Conservation (phyloP, 1,139 yeast genomes). For the Yamadazyma friedrichii region DNA sequence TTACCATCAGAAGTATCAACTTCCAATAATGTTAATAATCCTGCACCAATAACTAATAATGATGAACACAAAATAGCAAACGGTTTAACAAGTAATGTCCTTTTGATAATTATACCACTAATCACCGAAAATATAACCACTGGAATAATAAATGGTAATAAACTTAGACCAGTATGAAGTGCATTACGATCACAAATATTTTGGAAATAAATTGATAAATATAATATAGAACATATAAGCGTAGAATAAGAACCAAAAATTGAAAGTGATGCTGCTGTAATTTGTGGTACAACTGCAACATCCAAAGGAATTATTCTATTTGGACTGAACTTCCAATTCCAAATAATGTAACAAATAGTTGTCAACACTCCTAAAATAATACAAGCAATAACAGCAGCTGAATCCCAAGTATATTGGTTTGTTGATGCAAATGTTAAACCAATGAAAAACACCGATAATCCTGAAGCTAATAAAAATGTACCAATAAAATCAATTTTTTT, state of each 20-base stretch:
- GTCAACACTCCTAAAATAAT: constrained; percentile 43
- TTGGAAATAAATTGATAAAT: constrained; percentile 38
- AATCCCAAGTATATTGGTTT: constrained; percentile 48
- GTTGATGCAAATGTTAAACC: constrained; percentile 43
- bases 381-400: constrained; percentile 48
- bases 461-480: constrained; percentile 42
- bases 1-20: constrained; percentile 25
- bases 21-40: constrained; percentile 29
- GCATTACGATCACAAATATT: constrained; percentile 31
- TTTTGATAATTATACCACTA: constrained; percentile 30
- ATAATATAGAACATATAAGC: constrained; percentile 27
- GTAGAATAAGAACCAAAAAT: constrained; percentile 23
- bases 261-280: constrained; percentile 22
- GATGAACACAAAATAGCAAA: constrained; percentile 25
- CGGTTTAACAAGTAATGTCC: constrained; percentile 31
- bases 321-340: constrained; percentile 28
- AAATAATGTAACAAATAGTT: constrained; percentile 19
- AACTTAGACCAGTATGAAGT: constrained; percentile 37
- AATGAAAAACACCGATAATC: constrained; percentile 41
- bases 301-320: constrained; percentile 28
- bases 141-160: constrained; percentile 37
- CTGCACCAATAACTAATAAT: constrained; percentile 34
- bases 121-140: constrained; percentile 30
- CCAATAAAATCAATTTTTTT: constrained; percentile 51
- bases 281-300: constrained; percentile 22